Percentiles rank a stretch among this genome's conserved stretches.
Conservation (phyloP, 306 rosid species). For the Urtica urens region DNA sequence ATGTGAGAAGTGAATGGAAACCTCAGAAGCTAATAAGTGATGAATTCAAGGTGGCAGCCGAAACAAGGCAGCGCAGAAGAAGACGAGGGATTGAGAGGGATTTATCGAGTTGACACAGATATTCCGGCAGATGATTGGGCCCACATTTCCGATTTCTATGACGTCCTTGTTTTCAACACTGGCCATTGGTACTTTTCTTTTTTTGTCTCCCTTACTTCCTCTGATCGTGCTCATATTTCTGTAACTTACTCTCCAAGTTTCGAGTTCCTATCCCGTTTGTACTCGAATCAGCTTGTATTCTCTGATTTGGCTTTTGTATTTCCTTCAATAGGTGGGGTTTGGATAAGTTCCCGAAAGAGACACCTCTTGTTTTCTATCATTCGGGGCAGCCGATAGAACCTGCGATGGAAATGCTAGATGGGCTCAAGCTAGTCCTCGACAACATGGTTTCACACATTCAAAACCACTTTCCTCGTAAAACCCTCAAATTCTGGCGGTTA, state of each 20-base stretch:
- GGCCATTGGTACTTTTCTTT: constrained; percentile 68
- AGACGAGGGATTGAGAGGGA: constrained; percentile 48
- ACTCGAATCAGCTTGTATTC: background rate
- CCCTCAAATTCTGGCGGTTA: constrained; percentile 73
- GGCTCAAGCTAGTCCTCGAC: constrained; percentile 59
- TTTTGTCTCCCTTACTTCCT: constrained; percentile 17
- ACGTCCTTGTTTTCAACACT: constrained; percentile 76
- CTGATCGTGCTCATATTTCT: background rate
- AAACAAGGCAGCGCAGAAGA: constrained; percentile 26
- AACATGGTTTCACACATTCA: constrained; percentile 43
- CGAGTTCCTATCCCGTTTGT: background rate
- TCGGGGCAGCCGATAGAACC: constrained; percentile 60
- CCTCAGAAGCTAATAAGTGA: constrained; percentile 45
- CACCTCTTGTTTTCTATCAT: constrained; percentile 64
- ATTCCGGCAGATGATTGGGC: constrained; percentile 84
- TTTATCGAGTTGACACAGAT: constrained; percentile 72
- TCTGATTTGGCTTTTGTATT: constrained; percentile 10
- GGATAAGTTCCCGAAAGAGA: constrained; percentile 76
- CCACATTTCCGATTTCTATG: constrained; percentile 54
- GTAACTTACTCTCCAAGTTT: background rate
- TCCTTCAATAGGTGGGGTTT: constrained; percentile 68
- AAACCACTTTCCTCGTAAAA: constrained; percentile 43
- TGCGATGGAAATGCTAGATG: constrained; percentile 47
- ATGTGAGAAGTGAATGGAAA: constrained; percentile 8
- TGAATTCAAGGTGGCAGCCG: constrained; percentile 71